A percentile compares a stretch with the other conserved stretches of the same genome.
phyloP scores from a whole-genome alignment of 768 basidiomycete genomes.

The Phylloporus sp. region DNA sequence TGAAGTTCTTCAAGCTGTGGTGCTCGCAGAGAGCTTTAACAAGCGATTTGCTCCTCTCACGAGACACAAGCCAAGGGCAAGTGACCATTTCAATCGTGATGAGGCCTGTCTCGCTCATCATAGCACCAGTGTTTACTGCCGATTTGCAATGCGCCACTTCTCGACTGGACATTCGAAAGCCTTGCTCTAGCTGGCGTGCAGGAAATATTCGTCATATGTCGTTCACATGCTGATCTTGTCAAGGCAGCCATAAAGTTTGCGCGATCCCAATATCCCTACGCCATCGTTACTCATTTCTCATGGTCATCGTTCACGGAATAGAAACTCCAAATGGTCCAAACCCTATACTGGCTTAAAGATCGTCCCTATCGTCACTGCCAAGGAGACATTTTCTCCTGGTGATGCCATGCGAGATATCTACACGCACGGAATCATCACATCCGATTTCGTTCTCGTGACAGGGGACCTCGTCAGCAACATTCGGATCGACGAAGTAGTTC shows the following conservation, averaged over 20 bases:
- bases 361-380: slow-evolving; percentile 78
- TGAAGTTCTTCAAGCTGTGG: slow-evolving; percentile 87
- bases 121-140: slow-evolving; percentile 76
- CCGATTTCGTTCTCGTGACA: slow-evolving; percentile 86
- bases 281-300: slow-evolving; percentile 5
- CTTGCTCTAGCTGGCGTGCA: slow-evolving; percentile 93
- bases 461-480: slow-evolving; percentile 94
- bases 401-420: slow-evolving; percentile 95
- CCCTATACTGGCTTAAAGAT: slow-evolving; percentile 77
- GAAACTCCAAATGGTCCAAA: slow-evolving; percentile 82
- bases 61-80: slow-evolving; percentile 76
- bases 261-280: slow-evolving; percentile 10
- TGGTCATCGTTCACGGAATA: slow-evolving; percentile 25
- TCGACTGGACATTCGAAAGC: slow-evolving; percentile 97
- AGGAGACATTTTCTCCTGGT: slow-evolving; percentile 82
- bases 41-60: slow-evolving; percentile 90
- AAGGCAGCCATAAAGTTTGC: slow-evolving; percentile 78
- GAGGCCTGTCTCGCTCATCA: slow-evolving; percentile 15
- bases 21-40: slow-evolving; percentile 96
- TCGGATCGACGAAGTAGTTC: slow-evolving; percentile 83
- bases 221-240: slow-evolving; percentile 84
- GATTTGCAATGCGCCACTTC: slow-evolving; percentile 86
- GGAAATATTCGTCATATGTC: slow-evolving; percentile 92
- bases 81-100: slow-evolving; percentile 23
- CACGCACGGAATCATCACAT: slow-evolving; percentile 82